Base-by-base conservation (phyloP, 441 rosid species). In the Melastoma candidum region DNA sequence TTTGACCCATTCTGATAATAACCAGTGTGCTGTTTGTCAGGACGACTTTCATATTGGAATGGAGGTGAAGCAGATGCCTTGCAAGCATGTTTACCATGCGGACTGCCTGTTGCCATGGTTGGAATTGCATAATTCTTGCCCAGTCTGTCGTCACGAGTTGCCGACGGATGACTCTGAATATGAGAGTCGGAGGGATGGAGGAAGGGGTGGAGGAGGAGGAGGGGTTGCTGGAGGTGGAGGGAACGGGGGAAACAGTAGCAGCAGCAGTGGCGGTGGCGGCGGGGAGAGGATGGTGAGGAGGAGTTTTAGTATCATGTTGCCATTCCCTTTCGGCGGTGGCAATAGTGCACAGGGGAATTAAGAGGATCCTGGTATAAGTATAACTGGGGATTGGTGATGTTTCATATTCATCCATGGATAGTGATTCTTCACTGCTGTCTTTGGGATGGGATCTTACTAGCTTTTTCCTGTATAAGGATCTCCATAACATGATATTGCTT, bases 141-240 rank as follows among this genome's bases (percentile, higher is more conserved):
- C 89, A 0, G 80, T 82, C 36, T 82, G 85, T 61, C 76, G 88
- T 24, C 49, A 73, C 27, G 88, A 82, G 68, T 63, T 82, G 48
- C 89, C 85, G 0, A 82, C 88, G 0, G 81, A 79, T 24, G 88
- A 82, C 29, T 46, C 69, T 48, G 88, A 82, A 22, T 79, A 82
- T 10, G 82, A 78, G 74, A 62, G 60, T 47, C 57, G 59, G 60
- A 57, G 26, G 13, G 48, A 17, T 4, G 29, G 49, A 12, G 26
- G 17, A 17, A 26, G 26, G 6, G 29, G 29, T 25, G 48, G 47
- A 14, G 45, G 12, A 8, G 48, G 45, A 14, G 48, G 12, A 2
- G 24, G 36, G n/a, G 44, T 6, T 12, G 39, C 12, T 22, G 47
- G 47, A 11, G 57, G 57, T 2, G 2, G 11, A 5, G 26, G 22